A percentile compares a stretch with the other conserved stretches of the same genome.
These are phyloP conservation scores for Yamadazyma aaseri DNA, from an alignment of 1,139 yeast species.

Conservation along the genomic window DNA sequence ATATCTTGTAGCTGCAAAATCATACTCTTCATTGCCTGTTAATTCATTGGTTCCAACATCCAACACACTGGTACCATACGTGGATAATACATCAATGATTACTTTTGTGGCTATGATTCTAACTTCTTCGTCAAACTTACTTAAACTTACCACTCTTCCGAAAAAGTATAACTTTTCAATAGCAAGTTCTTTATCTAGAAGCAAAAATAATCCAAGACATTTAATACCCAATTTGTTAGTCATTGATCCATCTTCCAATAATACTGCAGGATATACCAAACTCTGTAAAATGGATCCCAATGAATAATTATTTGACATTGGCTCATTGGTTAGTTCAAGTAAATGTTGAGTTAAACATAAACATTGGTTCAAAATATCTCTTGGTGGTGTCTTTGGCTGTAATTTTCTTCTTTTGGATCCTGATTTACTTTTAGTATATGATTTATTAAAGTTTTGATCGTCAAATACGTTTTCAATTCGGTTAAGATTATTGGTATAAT, in stretches of 20 bases:
- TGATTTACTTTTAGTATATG: conserved; percentile 8
- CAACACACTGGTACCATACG: conserved; percentile 69
- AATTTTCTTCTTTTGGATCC: conserved; percentile 28
- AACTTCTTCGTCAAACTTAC: conserved; percentile 51
- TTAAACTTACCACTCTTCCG: conserved; percentile 57
- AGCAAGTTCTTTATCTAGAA: conserved; percentile 67
- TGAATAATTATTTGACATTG: conserved; percentile 64
- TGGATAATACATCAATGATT: conserved; percentile 74
- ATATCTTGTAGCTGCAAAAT: conserved; percentile 35
- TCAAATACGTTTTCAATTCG: conserved; percentile 17
- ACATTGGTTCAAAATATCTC: conserved; percentile 61
- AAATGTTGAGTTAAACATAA: conserved; percentile 68
- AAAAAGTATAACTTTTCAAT: conserved; percentile 57
- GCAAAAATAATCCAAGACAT: conserved; percentile 78
- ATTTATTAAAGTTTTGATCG: conserved; percentile 15
- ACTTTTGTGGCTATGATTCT: conserved; percentile 65
- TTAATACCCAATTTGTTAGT: conserved; percentile 65
- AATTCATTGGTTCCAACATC: conserved; percentile 32
- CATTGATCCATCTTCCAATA: conserved; percentile 56
- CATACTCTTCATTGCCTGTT: conserved; percentile 8
- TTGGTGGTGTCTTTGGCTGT: conserved; percentile 42
- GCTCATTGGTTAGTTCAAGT: conserved; percentile 64
- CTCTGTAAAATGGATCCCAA: conserved; percentile 73
- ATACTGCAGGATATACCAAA: conserved; percentile 80
- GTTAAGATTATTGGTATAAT: conserved; percentile 19